Base-by-base conservation (phyloP, 2,329 filamentous ascomycete genomes). In the Zarea fungicola region DNA sequence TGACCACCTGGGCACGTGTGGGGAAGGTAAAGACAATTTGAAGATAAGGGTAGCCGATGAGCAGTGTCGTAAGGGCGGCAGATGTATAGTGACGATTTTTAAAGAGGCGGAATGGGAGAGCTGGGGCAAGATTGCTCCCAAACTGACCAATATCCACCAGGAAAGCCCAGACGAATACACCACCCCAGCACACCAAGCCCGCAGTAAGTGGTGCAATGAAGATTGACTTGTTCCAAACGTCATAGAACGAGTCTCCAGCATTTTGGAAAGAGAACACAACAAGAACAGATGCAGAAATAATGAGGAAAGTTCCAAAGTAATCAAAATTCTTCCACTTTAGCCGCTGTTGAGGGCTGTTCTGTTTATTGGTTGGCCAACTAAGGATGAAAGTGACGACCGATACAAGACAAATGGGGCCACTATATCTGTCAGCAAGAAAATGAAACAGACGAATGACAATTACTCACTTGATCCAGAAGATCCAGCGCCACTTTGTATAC, bases 391-490 rank as follows among this genome's bases (percentile, higher is more conserved):
- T 54, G 7, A 65, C 42, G 18, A 78, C 59, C 2, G 78, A 74
- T 1, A 71, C 52, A 32, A 62, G 57, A 1, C 76, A 75, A 11
- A 80, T 63, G 1, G 78, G 78, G 2, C 72, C 76, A 56, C 76
- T 80, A 2, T 9, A 11, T 7, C 16, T 34, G 34, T 50, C 14
- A 44, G 41, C 22, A 23, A 8, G 19, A 19, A 10, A 19, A 5
- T 35, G 60, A 42, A 61, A 10, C 4, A 5, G 9, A 26, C n/a
- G 21, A n/a, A 13, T 23, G 21, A 19, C 11, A 14, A 45, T 14
- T 21, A 62, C 75, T 81, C 18, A 63, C 75, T 81, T 82, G 57
- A 82, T 75, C 74, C 75, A 81, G 60, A 81, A 82, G 2, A 80
- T 67, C 72, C 75, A 79, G 52, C 73, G 62, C 77, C 77, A 80